Evolutionary conservation across 1,284 basidiomycete genomes (phyloP).

Genomic region (Rhodotorula glutinis): DNA sequence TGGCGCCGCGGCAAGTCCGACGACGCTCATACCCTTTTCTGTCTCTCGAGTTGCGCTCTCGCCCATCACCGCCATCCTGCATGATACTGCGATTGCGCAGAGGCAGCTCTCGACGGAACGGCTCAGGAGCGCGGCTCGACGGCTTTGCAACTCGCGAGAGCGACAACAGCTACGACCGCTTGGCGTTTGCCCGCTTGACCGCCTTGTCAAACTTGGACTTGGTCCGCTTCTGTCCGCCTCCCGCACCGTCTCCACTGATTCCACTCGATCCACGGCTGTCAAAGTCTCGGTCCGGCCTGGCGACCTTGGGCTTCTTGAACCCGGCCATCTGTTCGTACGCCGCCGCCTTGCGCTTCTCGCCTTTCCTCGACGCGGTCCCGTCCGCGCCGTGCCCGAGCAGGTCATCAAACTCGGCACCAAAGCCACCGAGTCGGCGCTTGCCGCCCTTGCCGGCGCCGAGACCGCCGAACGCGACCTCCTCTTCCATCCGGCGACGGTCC

Average conservation of each 20-base stretch:
- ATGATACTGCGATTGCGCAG: no score
- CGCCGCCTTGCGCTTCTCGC: constrained; percentile 25
- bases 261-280: constrained; percentile 22
- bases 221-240: constrained; percentile 23
- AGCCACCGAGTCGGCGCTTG: constrained; percentile 49
- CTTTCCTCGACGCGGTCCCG: constrained; percentile 13
- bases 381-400: constrained; percentile 45
- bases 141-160: no score
- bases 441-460: constrained; percentile 41
- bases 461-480: constrained; percentile 80
- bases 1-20: no score
- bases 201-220: constrained; percentile 42
- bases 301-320: constrained; percentile 27
- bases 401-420: constrained; percentile 48
- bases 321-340: constrained; percentile 39
- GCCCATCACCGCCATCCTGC: no score
- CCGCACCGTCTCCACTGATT: constrained; percentile 10
- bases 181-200: constrained; percentile 24
- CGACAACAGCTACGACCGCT: background rate
- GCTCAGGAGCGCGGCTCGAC: no score
- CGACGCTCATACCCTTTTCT: no score
- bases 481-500: constrained; percentile 79
- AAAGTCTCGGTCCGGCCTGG: constrained; percentile 7
- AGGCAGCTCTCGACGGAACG: no score
- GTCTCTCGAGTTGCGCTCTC: no score